Base-by-base conservation (phyloP, 257 asterid genomes). In the Solanum clarkiae region DNA sequence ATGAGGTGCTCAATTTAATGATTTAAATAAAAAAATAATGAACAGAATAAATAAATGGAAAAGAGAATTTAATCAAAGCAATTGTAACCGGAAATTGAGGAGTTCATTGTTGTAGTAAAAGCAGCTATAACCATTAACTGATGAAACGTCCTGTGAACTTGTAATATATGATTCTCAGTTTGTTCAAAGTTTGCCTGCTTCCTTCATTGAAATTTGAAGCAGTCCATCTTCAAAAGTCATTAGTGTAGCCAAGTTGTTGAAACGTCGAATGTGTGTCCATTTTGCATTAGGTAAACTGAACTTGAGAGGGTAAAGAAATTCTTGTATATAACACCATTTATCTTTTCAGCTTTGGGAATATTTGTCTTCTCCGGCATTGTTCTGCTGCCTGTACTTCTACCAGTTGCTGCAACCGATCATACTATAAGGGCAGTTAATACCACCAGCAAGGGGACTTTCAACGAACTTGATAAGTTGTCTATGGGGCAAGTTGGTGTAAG, bases 381-480 rank as follows among this genome's bases (percentile, higher is more conserved):
- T 69, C 93, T 96, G 59, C 91, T 96, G 84, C 98, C 99, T 4
- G 90, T 92, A 63, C 97, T 95, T 49, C 92, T 96, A 24, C 98
- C 99, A 10, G 87, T 96, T 9, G 92, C 98, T 13, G 88, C 88
- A 22, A 96, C 98, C 9, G 92, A 91, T 81, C 90, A 20, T n/a
- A 87, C 84, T 42, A 59, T 29, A 7, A 88, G 85, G 74, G 57
- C 81, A 75, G 85, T 86, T n/a, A 90, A 90, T 54, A 89, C 87
- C 88, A 92, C 98, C 71, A 95, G 96, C 83, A 49, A 86, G 24
- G 98, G 95, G 84, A 49, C 92, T 47, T 96, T 95, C 89, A 75
- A 91, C 81, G 93, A 95, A 59, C 95, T 96, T 22, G 98, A 96
- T 91, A 95, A 57, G 88, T 90, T 95, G 59, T 91, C 98, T 44